phyloP scores from a whole-genome alignment of 164 flowering plant genomes.

The Vitis cinerea region DNA sequence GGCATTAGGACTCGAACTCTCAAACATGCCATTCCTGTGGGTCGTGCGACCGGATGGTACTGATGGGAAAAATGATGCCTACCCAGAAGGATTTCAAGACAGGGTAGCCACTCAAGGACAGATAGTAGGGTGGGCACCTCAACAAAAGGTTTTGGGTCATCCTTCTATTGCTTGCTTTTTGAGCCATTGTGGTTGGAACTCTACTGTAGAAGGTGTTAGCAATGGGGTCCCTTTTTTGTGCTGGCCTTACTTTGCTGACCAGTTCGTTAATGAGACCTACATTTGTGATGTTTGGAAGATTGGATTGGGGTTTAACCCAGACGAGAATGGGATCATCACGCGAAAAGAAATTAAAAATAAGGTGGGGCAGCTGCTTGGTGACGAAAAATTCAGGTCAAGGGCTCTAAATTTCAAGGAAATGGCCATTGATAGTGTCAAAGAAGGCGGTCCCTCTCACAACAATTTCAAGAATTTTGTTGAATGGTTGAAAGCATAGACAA shows the following conservation, averaged over 20 bases:
- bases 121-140: slow-evolving; percentile 61
- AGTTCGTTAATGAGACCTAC: slow-evolving; percentile 35
- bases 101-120: slow-evolving; percentile 29
- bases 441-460: slow-evolving; percentile 32
- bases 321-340: slow-evolving; percentile 28
- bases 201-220: slow-evolving; percentile 48
- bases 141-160: slow-evolving; percentile 41
- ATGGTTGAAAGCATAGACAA: slow-evolving; percentile 19
- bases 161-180: slow-evolving; percentile 56
- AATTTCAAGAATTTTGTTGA: slow-evolving; percentile 16
- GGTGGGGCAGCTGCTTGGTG: slow-evolving; percentile 26
- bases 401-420: slow-evolving; percentile 30
- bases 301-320: slow-evolving; percentile 30
- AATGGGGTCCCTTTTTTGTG: slow-evolving; percentile 55
- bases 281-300: slow-evolving; percentile 51
- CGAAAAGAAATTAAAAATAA: slow-evolving; percentile 30
- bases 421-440: slow-evolving; percentile 12
- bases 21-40: slow-evolving; percentile 48
- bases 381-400: slow-evolving; percentile 23
- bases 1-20: slow-evolving; percentile 49
- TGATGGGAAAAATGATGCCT: slow-evolving; percentile 8
- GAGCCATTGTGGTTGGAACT: slow-evolving; percentile 73
- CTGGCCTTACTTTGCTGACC: slow-evolving; percentile 62
- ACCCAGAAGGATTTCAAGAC: slow-evolving; percentile 37
- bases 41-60: slow-evolving; percentile 38